Base-by-base conservation (phyloP, 2,329 filamentous ascomycete genomes). In the Botrytis squamosa region DNA sequence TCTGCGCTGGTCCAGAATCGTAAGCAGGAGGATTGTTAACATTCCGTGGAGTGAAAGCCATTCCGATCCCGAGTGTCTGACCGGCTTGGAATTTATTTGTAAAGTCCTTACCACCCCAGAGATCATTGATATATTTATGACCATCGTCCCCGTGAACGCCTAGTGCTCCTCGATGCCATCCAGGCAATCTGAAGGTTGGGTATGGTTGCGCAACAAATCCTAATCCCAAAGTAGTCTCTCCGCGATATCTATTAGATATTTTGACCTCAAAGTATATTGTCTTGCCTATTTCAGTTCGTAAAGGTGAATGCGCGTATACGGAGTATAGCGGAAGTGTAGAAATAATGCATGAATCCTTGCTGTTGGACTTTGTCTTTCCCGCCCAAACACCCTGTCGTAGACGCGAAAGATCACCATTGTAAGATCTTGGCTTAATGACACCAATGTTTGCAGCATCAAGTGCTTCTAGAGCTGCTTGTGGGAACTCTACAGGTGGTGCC, bases 121-220 rank as follows among this genome's bases (percentile, higher is more conserved):
- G 86, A 81, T 95, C 91, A 80, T 94, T 93, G 78, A 94, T 86
- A 81, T 92, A 96, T 81, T 88, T 88, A 78, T 91, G 87, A 0
- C 93, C 93, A 81, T 95, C 93, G 81, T 95, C 93, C 65, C 91
- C 90, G 80, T 95, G 93, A n/a, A 95, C 89, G 1, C 86, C 93
- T 22, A 95, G 79, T 76, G 89, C 91, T 29, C 88, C 93, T 49
- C 93, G 87, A 80, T 96, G 91, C 93, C 93, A 95, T 2, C 93
- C 93, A 0, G 93, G 93, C 74, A 95, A 86, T 12, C 93, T 88
- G 84, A 93, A 95, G 0, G 87, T 85, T 10, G 93, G 93, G 80
- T 94, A 95, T 12, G 93, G 93, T 66, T 91, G 88, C 1, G 92
- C 92, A 0, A 88, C 84, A 81, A 90, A 94, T 16, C 93, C 93